Conservation (phyloP, 805 yeast genomes). For the Monosporozyma aquatica region DNA sequence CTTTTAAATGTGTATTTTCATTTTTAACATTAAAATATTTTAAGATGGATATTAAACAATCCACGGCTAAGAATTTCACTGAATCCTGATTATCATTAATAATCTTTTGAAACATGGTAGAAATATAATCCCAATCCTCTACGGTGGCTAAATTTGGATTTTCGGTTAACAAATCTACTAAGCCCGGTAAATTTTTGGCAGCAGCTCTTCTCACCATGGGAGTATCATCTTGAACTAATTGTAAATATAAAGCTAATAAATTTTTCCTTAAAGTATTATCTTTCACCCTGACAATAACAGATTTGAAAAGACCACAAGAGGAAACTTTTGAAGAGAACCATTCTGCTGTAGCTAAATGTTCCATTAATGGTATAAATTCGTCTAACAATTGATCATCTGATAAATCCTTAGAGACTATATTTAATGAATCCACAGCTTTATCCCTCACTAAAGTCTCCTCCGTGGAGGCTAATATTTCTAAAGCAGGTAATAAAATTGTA, state of each 20-base stretch:
- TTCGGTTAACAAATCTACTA: conserved; percentile 53
- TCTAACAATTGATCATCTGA: conserved; percentile 53
- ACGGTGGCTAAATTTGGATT: conserved; percentile 39
- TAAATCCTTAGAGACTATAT: conserved; percentile 56
- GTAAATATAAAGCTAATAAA: conserved; percentile 56
- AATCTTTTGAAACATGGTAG: conserved; percentile 72
- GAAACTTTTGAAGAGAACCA: conserved; percentile 95
- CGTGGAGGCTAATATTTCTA: conserved; percentile 78
- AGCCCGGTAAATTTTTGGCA: conserved; percentile 69
- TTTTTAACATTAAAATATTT: conserved; percentile 51
- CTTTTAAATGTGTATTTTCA: conserved; percentile 52
- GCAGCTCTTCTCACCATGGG: conserved; percentile 98
- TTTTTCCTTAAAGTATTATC: conserved; percentile 47
- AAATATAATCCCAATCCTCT: conserved; percentile 66
- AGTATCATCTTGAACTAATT: conserved; percentile 77
- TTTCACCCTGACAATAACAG: conserved; percentile 50
- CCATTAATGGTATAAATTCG: conserved; percentile 66
- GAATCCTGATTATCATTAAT: conserved; percentile 88
- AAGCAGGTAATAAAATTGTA: conserved; percentile 48
- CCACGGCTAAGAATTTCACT: conserved; percentile 83
- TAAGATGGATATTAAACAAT: conserved; percentile 75
- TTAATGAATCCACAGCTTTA: conserved; percentile 81
- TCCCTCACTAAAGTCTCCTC: conserved; percentile 97
- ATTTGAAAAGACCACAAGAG: conserved; percentile 77
- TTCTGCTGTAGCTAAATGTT: conserved; percentile 71